Conservation (phyloP, 2,329 filamentous ascomycete species). For the Aspergillus japonicus region DNA sequence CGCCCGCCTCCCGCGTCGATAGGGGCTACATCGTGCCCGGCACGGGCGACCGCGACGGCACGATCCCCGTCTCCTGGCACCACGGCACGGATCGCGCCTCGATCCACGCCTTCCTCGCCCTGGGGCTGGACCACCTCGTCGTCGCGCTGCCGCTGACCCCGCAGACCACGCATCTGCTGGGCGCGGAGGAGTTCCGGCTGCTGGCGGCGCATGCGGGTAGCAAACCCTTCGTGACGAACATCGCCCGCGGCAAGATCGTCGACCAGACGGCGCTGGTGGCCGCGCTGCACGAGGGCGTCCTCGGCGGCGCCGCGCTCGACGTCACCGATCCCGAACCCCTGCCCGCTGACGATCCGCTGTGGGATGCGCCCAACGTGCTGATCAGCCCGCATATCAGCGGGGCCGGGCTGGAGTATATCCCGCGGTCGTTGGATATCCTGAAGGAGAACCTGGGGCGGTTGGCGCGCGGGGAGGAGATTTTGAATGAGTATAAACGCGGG, state of each 20-base stretch:
- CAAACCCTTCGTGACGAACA: constrained; percentile 67
- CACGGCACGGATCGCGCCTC: constrained; percentile 53
- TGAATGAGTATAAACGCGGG: constrained; percentile 62
- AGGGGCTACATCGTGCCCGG: constrained; percentile 66
- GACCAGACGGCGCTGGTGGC: constrained; percentile 62
- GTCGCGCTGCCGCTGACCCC: constrained; percentile 58
- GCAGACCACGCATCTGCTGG: constrained; percentile 56
- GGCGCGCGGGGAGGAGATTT: constrained; percentile 53
- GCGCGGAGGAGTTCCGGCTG: constrained; percentile 53
- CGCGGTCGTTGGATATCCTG: constrained; percentile 59
- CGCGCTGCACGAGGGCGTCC: constrained; percentile 55
- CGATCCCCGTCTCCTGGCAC: constrained; percentile 57
- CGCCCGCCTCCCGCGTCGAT: constrained; percentile 64
- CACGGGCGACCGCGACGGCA: constrained; percentile 61
- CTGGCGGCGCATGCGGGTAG: constrained; percentile 44
- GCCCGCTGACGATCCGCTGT: constrained; percentile 65
- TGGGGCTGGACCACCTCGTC: constrained; percentile 58
- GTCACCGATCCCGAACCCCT: constrained; percentile 79
- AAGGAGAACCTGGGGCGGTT: constrained; percentile 56
- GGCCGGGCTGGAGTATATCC: constrained; percentile 53
- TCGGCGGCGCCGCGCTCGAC: constrained; percentile 70
- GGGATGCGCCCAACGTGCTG: constrained; percentile 67
- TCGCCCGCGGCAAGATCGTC: constrained; percentile 65
- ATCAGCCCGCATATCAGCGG: constrained; percentile 68
- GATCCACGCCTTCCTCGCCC: constrained; percentile 54